Conservation (phyloP, 768 basidiomycete genomes). For the Sporobolomyces roseus region DNA sequence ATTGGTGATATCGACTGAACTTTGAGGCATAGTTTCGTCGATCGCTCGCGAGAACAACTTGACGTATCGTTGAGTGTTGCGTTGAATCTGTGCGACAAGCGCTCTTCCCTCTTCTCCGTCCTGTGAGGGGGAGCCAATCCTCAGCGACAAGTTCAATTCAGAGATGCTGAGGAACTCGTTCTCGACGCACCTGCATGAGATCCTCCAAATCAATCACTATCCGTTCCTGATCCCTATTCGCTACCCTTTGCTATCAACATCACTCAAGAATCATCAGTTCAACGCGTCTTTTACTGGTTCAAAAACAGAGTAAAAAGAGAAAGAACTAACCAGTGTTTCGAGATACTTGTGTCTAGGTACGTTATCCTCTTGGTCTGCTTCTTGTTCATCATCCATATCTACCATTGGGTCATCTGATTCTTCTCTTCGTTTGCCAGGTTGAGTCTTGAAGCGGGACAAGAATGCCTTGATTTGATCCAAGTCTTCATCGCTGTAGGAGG, state of each 20-base stretch:
- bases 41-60: constrained; percentile 82
- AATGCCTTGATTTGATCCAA: constrained; percentile 40
- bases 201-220: constrained; percentile 85
- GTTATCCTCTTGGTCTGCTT: neutral
- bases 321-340: constrained; percentile 67
- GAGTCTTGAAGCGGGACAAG: constrained; percentile 31
- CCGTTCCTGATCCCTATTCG: constrained; percentile 89
- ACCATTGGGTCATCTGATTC: constrained; percentile 10
- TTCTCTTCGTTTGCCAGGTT: constrained; percentile 15
- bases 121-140: constrained; percentile 20
- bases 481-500: constrained; percentile 33
- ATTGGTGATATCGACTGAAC: constrained; percentile 83
- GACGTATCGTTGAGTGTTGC: constrained; percentile 85
- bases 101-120: constrained; percentile 59
- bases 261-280: neutral
- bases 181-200: constrained; percentile 32
- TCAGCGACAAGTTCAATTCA: neutral
- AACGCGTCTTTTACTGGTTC: neutral
- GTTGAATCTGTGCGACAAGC: constrained; percentile 71
- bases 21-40: constrained; percentile 77
- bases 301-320: neutral
- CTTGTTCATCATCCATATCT: constrained; percentile 5
- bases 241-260: constrained; percentile 69
- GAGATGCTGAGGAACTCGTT: neutral
- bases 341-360: constrained; percentile 62